Conservation (phyloP, 352 stramenopile genomes). For the Pythium brachiatum region DNA sequence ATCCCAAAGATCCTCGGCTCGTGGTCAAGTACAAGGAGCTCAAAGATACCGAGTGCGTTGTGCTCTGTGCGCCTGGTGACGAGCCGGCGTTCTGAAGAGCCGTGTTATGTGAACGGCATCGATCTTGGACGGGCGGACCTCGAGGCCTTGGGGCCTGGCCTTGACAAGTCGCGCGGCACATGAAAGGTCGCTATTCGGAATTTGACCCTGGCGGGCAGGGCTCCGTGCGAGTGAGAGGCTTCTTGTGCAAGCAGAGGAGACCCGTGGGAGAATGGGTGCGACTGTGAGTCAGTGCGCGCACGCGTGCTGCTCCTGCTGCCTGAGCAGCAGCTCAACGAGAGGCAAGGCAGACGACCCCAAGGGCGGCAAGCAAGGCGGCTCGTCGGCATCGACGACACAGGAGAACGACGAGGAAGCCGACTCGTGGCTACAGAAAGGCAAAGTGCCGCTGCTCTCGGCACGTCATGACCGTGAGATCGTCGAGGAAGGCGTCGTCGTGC, state of each 20-base stretch:
- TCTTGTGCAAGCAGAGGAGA: neutral
- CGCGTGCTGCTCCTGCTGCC: conserved; percentile 14
- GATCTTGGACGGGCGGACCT: neutral
- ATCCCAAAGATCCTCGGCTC: conserved; percentile 63
- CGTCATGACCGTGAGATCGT: conserved; percentile 34
- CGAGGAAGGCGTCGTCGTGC: conserved; percentile 37
- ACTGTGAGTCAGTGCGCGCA: conserved; percentile 4
- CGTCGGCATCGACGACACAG: neutral
- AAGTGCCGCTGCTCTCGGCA: conserved; percentile 51
- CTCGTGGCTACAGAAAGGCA: conserved; percentile 65
- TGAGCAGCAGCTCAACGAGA: neutral
- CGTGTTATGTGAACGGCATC: neutral
- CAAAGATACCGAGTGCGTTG: conserved; percentile 64
- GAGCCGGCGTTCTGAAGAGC: conserved; percentile 43
- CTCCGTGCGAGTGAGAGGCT: neutral
- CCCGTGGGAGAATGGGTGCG: neutral
- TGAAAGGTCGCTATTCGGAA: neutral
- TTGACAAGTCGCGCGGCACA: conserved; percentile 19
- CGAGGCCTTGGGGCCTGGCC: neutral
- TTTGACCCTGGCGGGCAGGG: neutral
- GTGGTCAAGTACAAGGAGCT: conserved; percentile 83
- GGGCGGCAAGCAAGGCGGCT: neutral
- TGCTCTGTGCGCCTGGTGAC: conserved; percentile 61
- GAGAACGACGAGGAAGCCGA: conserved; percentile 22
- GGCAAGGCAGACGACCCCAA: neutral